These are phyloP conservation scores for Fraxinus xanthoxyloides DNA, from an alignment of 305 asterid species.

Conservation along the genomic window DNA sequence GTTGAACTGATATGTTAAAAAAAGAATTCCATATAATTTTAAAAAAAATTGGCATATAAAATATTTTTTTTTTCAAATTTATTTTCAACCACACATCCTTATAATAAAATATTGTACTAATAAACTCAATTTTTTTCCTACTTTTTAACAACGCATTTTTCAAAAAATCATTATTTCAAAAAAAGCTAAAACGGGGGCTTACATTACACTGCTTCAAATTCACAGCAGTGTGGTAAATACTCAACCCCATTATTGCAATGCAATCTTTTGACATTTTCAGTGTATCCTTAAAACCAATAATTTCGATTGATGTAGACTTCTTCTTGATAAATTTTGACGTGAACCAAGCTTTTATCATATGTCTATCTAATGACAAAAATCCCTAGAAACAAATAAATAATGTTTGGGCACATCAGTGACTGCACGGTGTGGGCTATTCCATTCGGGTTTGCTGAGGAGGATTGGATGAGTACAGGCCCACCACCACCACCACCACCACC, in stretches of 20 bases:
- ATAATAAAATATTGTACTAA: too few relatives aligned
- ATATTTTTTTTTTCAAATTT: too few relatives aligned
- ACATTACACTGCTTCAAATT: not conserved
- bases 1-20: too few relatives aligned
- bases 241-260: not conserved
- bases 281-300: not conserved
- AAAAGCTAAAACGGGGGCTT: too few relatives aligned
- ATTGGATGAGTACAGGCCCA: constrained; percentile 19
- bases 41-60: too few relatives aligned
- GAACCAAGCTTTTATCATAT: not conserved
- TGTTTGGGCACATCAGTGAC: not conserved
- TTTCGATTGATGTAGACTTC: not conserved
- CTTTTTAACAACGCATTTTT: too few relatives aligned
- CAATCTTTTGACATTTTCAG: not conserved
- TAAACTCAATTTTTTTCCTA: too few relatives aligned
- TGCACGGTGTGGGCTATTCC: not conserved
- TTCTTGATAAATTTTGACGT: not conserved
- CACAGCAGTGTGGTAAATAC: not conserved
- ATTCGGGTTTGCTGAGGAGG: constrained; percentile 11
- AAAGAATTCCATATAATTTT: too few relatives aligned
- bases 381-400: not conserved
- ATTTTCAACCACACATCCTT: too few relatives aligned
- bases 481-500: not conserved
- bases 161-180: too few relatives aligned
- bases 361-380: not conserved